Conservation (phyloP, 305 asterid species). For the Fraxinus ornus region DNA sequence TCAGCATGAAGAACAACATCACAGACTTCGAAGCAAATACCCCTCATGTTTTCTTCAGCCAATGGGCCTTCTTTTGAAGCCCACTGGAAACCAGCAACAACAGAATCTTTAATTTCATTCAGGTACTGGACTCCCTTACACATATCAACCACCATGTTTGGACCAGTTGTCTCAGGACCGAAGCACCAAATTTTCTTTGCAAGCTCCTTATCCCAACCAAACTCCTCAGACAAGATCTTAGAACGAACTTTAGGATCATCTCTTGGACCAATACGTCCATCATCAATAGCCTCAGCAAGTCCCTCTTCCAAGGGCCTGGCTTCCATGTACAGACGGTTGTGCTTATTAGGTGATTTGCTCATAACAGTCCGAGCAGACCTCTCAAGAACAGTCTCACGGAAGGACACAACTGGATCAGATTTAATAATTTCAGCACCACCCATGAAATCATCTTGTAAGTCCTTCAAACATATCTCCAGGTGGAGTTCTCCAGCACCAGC, state of each 20-base stretch:
- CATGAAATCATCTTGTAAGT: conserved; percentile 46
- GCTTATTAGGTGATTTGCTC: conserved; percentile 51
- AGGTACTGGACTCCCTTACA: conserved; percentile 80
- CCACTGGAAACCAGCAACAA: conserved; percentile 89
- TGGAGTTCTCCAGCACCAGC: conserved; percentile 72
- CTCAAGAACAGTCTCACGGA: conserved; percentile 52
- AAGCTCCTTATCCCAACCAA: conserved; percentile 72
- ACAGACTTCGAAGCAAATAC: conserved; percentile 67
- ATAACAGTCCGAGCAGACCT: conserved; percentile 42
- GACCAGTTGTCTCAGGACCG: conserved; percentile 82
- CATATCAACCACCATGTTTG: conserved; percentile 83
- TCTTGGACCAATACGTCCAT: conserved; percentile 49
- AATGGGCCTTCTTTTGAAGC: conserved; percentile 81
- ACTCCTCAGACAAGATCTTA: conserved; percentile 42
- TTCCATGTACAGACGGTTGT: conserved; percentile 51
- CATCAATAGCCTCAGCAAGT: conserved; percentile 50
- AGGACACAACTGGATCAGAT: conserved; percentile 47
- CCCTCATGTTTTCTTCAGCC: conserved; percentile 77
- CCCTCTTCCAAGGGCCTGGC: conserved; percentile 51
- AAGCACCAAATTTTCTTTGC: conserved; percentile 76
- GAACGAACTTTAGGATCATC: conserved; percentile 47
- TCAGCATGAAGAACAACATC: conserved; percentile 77
- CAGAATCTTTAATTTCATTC: conserved; percentile 78
- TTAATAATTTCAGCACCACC: conserved; percentile 42
- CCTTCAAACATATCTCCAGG: conserved; percentile 45